Conservation (phyloP, 2,329 filamentous ascomycete genomes). For the Penicillium griseofulvum region DNA sequence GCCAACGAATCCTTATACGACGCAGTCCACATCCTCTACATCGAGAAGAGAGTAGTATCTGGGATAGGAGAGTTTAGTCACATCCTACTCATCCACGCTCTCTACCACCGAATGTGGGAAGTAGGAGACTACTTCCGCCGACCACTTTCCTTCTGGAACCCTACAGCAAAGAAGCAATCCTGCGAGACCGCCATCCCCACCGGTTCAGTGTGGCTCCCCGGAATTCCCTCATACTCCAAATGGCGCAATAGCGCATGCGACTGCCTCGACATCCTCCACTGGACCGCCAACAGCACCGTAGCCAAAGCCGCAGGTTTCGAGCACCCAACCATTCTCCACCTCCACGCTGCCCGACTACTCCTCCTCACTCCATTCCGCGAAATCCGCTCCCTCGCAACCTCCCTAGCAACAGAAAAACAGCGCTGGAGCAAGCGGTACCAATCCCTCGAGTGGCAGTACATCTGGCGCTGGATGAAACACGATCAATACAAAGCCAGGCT, state of each 20-base stretch:
- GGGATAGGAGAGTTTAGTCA: constrained; percentile 51
- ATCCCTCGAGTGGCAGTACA: constrained; percentile 39
- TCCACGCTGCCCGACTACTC: constrained; percentile 55
- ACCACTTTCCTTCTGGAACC: constrained; percentile 48
- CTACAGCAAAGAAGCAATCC: constrained; percentile 42
- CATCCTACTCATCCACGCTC: constrained; percentile 50
- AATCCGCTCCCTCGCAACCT: constrained; percentile 46
- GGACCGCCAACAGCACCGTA: constrained; percentile 55
- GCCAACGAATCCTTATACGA: constrained; percentile 40
- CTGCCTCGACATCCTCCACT: constrained; percentile 57
- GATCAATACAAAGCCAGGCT: constrained; percentile 59
- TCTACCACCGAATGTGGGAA: constrained; percentile 52
- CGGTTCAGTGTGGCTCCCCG: constrained; percentile 48
- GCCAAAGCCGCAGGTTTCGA: constrained; percentile 52
- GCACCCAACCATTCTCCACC: constrained; percentile 55
- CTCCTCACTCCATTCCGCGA: constrained; percentile 51
- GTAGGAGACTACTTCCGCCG: constrained; percentile 47
- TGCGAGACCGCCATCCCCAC: constrained; percentile 34
- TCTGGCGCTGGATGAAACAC: constrained; percentile 51
- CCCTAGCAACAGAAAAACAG: constrained; percentile 33
- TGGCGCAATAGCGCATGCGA: constrained; percentile 46
- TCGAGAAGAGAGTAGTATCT: constrained; percentile 48
- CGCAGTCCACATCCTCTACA: constrained; percentile 48
- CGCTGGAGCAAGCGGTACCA: constrained; percentile 31
- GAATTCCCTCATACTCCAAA: constrained; percentile 48